These are phyloP conservation scores for Lonicera japonica DNA, from an alignment of 129 eudicot genomes.

Conservation along the genomic window DNA sequence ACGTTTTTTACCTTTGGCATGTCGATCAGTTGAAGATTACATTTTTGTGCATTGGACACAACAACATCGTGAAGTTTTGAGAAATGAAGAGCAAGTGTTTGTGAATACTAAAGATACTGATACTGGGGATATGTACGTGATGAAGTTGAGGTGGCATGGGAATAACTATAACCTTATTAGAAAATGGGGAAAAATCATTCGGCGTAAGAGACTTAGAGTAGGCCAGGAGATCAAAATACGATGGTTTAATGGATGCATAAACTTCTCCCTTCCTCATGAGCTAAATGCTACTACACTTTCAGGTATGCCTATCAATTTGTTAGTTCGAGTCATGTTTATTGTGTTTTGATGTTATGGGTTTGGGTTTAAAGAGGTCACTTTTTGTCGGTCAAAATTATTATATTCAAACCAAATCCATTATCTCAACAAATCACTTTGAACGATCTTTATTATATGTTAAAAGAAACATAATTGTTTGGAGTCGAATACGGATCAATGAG, in stretches of 20 bases:
- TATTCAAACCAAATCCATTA: too few relatives aligned
- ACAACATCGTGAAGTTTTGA: constrained; percentile 49
- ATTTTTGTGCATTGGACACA: constrained; percentile 68
- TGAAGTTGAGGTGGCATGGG: constrained; percentile 85
- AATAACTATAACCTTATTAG: constrained; percentile 71
- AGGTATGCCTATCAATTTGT: too few relatives aligned
- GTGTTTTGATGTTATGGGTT: too few relatives aligned
- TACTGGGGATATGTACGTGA: constrained; percentile 61
- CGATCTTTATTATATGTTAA: too few relatives aligned
- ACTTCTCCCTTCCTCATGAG: constrained; percentile 70
- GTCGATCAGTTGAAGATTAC: constrained; percentile 78
- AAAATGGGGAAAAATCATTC: constrained; percentile 74
- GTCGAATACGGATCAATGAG: too few relatives aligned
- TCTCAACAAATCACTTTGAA: too few relatives aligned
- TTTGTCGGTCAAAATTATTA: too few relatives aligned
- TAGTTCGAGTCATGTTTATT: too few relatives aligned
- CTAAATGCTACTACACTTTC: constrained; percentile 29
- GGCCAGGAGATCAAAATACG: constrained; percentile 78
- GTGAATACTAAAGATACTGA: constrained; percentile 66
- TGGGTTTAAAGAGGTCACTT: too few relatives aligned
- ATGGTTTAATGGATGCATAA: constrained; percentile 67
- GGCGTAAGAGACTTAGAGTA: constrained; percentile 66
- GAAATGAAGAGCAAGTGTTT: constrained; percentile 71
- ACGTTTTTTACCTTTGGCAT: constrained; percentile 74
- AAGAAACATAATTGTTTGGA: too few relatives aligned